phyloP scores from a whole-genome alignment of 2,329 filamentous ascomycete genomes.

The Fusarium pilosicola region DNA sequence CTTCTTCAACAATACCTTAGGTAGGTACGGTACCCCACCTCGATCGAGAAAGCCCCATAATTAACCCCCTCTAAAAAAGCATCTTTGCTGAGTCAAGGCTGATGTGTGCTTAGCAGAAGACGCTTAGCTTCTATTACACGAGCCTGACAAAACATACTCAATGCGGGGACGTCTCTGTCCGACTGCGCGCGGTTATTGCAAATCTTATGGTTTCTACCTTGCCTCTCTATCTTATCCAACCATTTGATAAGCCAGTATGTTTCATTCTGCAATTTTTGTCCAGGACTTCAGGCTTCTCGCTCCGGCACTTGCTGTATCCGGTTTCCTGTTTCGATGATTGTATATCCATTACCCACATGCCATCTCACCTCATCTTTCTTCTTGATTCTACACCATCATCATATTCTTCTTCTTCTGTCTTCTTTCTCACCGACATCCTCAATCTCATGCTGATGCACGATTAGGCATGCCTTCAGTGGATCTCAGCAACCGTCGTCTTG shows the following conservation, averaged over 20 bases:
- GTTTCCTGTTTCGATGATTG: not conserved
- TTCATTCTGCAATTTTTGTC: not conserved
- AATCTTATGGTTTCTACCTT: not conserved
- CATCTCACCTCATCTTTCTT: not conserved
- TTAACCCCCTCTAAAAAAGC: not conserved
- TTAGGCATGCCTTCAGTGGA: constrained; percentile 4
- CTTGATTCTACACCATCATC: constrained; percentile 1
- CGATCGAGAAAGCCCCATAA: constrained; percentile 5
- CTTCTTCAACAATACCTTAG: not conserved
- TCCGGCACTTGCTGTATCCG: not conserved
- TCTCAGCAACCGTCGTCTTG: not conserved
- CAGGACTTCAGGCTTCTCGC: not conserved
- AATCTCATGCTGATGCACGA: constrained; percentile 1
- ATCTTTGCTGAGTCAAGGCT: constrained; percentile 34
- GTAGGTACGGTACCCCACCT: constrained; percentile 4
- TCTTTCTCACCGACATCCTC: constrained; percentile 30
- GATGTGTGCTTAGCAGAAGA: constrained; percentile 32
- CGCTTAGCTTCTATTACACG: constrained; percentile 41
- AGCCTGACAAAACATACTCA: constrained; percentile 46
- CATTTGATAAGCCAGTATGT: constrained; percentile 30
- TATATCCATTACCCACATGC: constrained; percentile 15
- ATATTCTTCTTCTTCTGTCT: not conserved
- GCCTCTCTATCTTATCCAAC: constrained; percentile 41
- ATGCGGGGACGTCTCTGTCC: constrained; percentile 10
- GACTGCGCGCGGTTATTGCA: constrained; percentile 32